Percentiles rank a stretch among this genome's conserved stretches.
These are phyloP conservation scores for Primulina eburnea DNA, from an alignment of 257 asterid genomes.

Conservation along the genomic window DNA sequence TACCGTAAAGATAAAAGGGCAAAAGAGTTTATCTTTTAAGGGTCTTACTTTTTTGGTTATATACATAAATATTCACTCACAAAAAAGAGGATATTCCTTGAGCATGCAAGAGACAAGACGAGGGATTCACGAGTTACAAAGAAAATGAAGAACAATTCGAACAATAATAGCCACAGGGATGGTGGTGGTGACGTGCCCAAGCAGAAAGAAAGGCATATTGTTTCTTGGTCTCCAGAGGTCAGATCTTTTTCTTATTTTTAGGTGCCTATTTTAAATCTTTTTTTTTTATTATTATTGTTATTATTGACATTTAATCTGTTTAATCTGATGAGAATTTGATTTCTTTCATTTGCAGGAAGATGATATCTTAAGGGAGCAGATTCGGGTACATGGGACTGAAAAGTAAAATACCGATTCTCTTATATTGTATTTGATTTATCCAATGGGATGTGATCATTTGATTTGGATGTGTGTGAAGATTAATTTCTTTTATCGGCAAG, in stretches of 20 bases:
- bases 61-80: conserved; percentile 41
- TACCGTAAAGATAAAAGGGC: conserved; percentile 44
- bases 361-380: conserved; percentile 92
- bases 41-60: conserved; percentile 29
- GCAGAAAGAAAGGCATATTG: conserved; percentile 89
- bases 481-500: conserved; percentile 13
- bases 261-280: not conserved
- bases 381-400: conserved; percentile 83
- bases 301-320: conserved; percentile 11
- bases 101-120: conserved; percentile 69
- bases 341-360: conserved; percentile 69
- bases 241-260: conserved; percentile 19
- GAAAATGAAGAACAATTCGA: conserved; percentile 59
- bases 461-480: conserved; percentile 24
- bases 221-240: conserved; percentile 99
- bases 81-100: conserved; percentile 44
- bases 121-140: conserved; percentile 44
- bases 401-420: conserved; percentile 49
- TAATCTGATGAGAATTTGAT: conserved; percentile 26
- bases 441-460: conserved; percentile 23
- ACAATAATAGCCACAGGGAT: conserved; percentile 27
- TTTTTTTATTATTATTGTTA: conserved; percentile 1
- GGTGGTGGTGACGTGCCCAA: conserved; percentile 48
- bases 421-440: conserved; percentile 15
- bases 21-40: conserved; percentile 42